Evolutionary conservation across 345 rosid genomes (phyloP).

Genomic region (Gossypium bickii): DNA sequence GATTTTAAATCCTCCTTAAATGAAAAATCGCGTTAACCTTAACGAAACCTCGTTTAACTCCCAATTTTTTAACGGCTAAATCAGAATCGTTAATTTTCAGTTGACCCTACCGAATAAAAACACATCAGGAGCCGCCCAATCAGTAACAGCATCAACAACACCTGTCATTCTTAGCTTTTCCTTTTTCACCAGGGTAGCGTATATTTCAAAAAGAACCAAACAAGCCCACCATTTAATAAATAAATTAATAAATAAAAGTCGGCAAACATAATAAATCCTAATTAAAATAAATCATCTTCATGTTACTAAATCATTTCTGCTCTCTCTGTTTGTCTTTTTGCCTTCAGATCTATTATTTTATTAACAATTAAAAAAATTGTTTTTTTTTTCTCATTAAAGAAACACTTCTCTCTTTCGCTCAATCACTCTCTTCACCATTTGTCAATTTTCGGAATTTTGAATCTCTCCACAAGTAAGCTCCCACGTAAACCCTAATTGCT

Average conservation of each 20-base stretch:
- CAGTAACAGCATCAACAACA: background rate
- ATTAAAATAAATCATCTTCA: background rate
- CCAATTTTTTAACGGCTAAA: background rate
- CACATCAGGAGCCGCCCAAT: background rate
- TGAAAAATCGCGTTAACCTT: background rate
- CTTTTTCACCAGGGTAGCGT: background rate
- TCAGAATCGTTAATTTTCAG: background rate
- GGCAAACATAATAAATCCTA: conserved; percentile 23
- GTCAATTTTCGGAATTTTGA: conserved; percentile 21
- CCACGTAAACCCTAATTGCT: conserved; percentile 33
- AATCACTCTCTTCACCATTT: conserved; percentile 14
- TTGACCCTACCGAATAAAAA: background rate
- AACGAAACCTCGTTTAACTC: background rate
- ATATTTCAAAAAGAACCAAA: background rate
- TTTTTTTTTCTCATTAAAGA: conserved; percentile 7
- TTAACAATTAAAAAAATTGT: background rate
- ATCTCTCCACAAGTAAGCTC: conserved; percentile 32
- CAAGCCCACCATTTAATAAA: background rate
- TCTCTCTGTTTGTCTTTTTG: conserved; percentile 12
- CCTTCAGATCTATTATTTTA: conserved; percentile 22
- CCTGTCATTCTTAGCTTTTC: background rate
- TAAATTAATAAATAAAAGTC: background rate
- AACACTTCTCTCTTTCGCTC: conserved; percentile 17
- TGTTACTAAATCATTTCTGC: background rate
- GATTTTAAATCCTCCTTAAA: background rate